Evolutionary conservation across 192 early-diverging fungal genomes (phyloP).

Genomic region (Coemansia sp.): DNA sequence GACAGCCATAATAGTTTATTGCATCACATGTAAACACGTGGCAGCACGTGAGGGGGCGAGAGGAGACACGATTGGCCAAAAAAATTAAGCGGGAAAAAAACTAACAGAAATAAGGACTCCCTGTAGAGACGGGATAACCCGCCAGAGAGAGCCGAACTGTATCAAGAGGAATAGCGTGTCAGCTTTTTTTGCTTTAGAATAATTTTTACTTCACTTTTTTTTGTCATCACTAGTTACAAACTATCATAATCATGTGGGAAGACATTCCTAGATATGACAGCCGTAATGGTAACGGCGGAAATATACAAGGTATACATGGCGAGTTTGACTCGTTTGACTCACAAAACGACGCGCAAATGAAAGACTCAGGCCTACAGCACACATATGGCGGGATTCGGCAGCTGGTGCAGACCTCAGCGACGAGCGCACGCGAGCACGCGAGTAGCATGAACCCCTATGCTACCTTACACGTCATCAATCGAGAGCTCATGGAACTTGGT

Average conservation of each 20-base stretch:
- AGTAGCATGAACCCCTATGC: constrained; percentile 34
- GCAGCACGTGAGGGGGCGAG: no score
- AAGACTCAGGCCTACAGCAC: constrained; percentile 5
- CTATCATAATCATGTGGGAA: constrained; percentile 30
- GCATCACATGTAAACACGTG: no score
- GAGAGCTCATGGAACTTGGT: constrained; percentile 51
- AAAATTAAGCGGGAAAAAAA: no score
- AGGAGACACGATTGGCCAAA: no score
- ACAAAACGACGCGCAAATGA: constrained; percentile 3
- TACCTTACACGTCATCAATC: constrained; percentile 47
- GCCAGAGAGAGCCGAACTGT: no score
- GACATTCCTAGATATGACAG: constrained; percentile 14
- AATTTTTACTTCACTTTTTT: no score
- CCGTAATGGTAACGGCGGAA: not conserved
- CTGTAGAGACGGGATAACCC: no score
- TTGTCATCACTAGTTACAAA: no score
- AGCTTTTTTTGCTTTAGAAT: no score
- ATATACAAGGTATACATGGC: constrained; percentile 1
- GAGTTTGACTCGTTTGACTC: constrained; percentile 48
- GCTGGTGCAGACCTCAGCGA: constrained; percentile 51
- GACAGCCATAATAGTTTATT: no score
- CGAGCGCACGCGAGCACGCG: constrained; percentile 24
- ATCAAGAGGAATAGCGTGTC: no score
- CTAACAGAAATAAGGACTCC: no score
- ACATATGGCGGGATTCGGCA: constrained; percentile 50